phyloP scores from a whole-genome alignment of 2,329 filamentous ascomycete species.

The Paraconiothyrium brasiliense region DNA sequence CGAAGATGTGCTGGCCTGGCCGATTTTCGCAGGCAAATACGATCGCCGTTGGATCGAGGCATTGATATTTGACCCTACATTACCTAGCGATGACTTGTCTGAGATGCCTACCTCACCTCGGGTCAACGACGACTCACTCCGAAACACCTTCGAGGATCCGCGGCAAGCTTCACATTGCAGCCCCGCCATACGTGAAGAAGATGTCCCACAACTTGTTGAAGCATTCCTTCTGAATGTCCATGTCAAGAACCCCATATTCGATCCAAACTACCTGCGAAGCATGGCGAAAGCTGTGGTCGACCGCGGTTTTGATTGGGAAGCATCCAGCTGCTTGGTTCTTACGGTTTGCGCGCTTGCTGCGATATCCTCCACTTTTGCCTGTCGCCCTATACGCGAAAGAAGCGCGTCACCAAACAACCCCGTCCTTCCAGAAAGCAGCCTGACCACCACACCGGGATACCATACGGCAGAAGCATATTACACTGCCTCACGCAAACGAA shows the following conservation, averaged over 20 bases:
- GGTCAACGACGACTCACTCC: conserved; percentile 1
- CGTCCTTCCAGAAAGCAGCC: conserved; percentile 10
- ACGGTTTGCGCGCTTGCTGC: conserved; percentile 44
- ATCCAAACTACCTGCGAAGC: conserved; percentile 31
- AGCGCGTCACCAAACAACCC: not conserved
- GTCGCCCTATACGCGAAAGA: not conserved
- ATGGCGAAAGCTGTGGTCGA: conserved; percentile 33
- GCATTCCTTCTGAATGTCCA: conserved; percentile 44
- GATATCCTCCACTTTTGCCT: conserved; percentile 32
- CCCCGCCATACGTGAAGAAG: conserved; percentile 36
- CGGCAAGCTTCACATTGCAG: conserved; percentile 10
- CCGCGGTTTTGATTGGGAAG: conserved; percentile 40
- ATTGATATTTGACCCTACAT: conserved; percentile 24
- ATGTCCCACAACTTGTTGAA: conserved; percentile 37
- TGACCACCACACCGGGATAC: conserved; percentile 26
- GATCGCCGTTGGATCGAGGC: conserved; percentile 25
- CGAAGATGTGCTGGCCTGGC: conserved; percentile 43
- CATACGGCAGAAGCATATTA: conserved; percentile 40
- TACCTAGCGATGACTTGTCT: conserved; percentile 1
- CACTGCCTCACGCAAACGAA: conserved; percentile 41
- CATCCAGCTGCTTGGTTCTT: conserved; percentile 42
- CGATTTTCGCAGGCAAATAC: conserved; percentile 37
- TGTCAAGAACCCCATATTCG: conserved; percentile 48
- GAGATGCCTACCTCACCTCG: conserved; percentile 1
- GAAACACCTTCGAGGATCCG: conserved; percentile 10